Percentiles rank a stretch among this genome's conserved stretches.
Conservation (phyloP, 768 basidiomycete species). For the Polyporus arcularius region DNA sequence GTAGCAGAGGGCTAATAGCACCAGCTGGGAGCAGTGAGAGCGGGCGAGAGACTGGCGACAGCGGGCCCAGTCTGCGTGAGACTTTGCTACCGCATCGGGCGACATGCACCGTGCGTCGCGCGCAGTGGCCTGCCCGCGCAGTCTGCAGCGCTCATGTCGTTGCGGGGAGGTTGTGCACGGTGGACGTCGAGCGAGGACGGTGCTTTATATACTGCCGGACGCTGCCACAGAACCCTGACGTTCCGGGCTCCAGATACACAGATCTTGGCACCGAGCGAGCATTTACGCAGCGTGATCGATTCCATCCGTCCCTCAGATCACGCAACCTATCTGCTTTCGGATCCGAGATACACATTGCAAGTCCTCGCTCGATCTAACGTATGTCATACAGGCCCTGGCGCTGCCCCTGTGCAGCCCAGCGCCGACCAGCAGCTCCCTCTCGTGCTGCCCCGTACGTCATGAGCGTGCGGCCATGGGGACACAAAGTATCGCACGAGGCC, state of each 20-base stretch:
- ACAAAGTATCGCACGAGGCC: constrained; percentile 10
- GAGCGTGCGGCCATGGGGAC: neutral
- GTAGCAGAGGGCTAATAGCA: neutral
- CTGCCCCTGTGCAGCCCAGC: neutral
- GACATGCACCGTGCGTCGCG: neutral
- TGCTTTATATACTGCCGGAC: constrained; percentile 13
- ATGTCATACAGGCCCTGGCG: constrained; percentile 1
- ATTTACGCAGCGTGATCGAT: constrained; percentile 28
- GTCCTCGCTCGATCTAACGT: neutral
- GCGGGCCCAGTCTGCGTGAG: constrained; percentile 14
- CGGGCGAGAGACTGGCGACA: constrained; percentile 11
- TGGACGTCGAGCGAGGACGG: neutral
- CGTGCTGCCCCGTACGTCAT: neutral
- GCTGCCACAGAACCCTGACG: constrained; percentile 15
- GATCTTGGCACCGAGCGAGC: constrained; percentile 21
- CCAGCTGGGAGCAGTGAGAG: neutral
- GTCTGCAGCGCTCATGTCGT: neutral
- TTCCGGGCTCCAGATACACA: constrained; percentile 15
- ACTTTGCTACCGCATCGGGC: constrained; percentile 15
- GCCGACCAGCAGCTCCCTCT: neutral
- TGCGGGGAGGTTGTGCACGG: neutral
- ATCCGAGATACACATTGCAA: constrained; percentile 11
- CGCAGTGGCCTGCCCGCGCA: too few relatives aligned
- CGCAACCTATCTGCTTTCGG: constrained; percentile 21
- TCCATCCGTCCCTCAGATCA: constrained; percentile 23